Conservation (phyloP, 306 rosid genomes). For the Acacia melanoxylon region DNA sequence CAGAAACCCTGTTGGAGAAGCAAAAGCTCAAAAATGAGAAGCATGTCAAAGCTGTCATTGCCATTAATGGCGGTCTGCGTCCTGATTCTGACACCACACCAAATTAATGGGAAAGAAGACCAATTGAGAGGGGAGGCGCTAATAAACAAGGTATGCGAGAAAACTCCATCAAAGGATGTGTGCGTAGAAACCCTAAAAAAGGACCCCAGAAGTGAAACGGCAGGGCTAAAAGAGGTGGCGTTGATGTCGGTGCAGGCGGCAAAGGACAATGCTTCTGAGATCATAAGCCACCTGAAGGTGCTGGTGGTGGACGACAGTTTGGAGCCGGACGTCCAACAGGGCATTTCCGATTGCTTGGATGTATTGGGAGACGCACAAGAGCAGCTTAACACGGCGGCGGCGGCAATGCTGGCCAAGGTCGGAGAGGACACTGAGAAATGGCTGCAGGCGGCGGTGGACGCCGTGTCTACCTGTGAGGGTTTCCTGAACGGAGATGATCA, state of each 20-base stretch:
- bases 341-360: slow-evolving; percentile 37
- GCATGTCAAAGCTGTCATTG: neutral
- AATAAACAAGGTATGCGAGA: slow-evolving; percentile 2
- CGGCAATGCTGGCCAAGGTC: slow-evolving; percentile 3
- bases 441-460: slow-evolving; percentile 41
- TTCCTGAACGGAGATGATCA: slow-evolving; percentile 27
- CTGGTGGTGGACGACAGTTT: neutral
- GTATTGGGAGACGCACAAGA: slow-evolving; percentile 24
- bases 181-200: slow-evolving; percentile 2
- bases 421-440: neutral
- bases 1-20: neutral
- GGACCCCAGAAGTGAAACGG: neutral
- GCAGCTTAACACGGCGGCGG: slow-evolving; percentile 35
- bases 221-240: slow-evolving; percentile 10
- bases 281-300: neutral
- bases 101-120: neutral
- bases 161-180: neutral
- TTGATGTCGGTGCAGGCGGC: slow-evolving; percentile 23
- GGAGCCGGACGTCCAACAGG: slow-evolving; percentile 27
- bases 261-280: neutral
- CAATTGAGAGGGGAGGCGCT: neutral
- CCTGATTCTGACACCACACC: slow-evolving; percentile 10
- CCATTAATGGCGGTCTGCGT: neutral
- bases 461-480: slow-evolving; percentile 30
- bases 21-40: neutral